A percentile compares a stretch with the other conserved stretches of the same genome.
phyloP scores from a whole-genome alignment of 139 green algal genomes.

The Raphidocelis subcapitata region DNA sequence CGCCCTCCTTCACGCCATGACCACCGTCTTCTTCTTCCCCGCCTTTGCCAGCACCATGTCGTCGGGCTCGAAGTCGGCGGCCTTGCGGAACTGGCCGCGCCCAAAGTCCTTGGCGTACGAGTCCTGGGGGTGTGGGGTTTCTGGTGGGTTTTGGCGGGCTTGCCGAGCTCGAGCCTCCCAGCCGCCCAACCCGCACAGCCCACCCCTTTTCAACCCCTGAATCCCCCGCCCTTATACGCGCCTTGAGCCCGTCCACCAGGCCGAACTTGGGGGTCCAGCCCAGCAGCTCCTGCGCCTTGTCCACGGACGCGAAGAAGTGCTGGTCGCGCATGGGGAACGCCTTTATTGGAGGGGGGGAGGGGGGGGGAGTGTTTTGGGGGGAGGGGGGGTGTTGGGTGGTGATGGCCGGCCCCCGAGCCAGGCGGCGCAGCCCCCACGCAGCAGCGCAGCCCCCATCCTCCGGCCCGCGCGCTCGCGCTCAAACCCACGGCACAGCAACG shows the following conservation, averaged over 20 bases:
- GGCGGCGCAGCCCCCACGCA: not conserved
- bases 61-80: constrained; percentile 87
- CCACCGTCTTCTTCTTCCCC: constrained; percentile 20
- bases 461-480: too few relatives aligned
- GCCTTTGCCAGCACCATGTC: constrained; percentile 85
- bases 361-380: too few relatives aligned
- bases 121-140: constrained; percentile 39
- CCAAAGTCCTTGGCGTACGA: constrained; percentile 95
- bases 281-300: constrained; percentile 89
- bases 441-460: not conserved
- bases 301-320: constrained; percentile 95
- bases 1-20: too few relatives aligned
- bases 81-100: constrained; percentile 87
- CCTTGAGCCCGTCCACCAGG: constrained; percentile 82
- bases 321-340: constrained; percentile 95
- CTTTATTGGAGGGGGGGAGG: constrained; percentile 49
- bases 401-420: too few relatives aligned
- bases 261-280: constrained; percentile 90
- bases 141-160: not conserved
- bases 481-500: too few relatives aligned
- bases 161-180: not conserved
- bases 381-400: too few relatives aligned
- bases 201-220: not conserved
- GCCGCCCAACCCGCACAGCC: not conserved
- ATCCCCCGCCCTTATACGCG: constrained; percentile 36